Base-by-base conservation (phyloP, 768 basidiomycete species). In the Candolleomyces efflorescens region DNA sequence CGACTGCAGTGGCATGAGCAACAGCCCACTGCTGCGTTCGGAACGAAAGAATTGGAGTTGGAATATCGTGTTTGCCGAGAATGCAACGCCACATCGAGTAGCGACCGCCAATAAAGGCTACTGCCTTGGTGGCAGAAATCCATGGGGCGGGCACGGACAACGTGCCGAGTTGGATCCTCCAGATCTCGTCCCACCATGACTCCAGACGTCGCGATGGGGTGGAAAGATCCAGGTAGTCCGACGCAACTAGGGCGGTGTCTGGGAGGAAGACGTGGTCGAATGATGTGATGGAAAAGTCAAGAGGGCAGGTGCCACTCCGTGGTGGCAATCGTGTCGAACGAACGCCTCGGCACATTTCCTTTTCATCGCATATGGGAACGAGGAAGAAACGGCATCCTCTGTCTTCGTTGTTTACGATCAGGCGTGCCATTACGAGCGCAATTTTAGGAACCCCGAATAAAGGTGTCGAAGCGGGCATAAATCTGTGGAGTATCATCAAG, bases 21-120 rank as follows among this genome's bases (percentile, higher is more conserved):
- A 87, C 72, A 2, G 86, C 83, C 75, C 78, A 78, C 54, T 87
- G 83, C 60, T 87, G 86, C 0, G 86, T 87, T 23, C 84, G 77
- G 72, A 87, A 87, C 5, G 78, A 68, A 54, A 86, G 75, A 63
- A 87, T 85, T 0, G 83, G 83, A 2, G 78, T 69, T 17, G 76
- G 78, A 13, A 67, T 53, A 13, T 69, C 64, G 5, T 65, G 67
- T 60, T 78, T 77, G 5, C 81, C 82, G 18, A 75, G 71, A 38
- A 86, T 68, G 44, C 71, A 75, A 37, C 84, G 77, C 65, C 82
- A 80, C 70, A 80, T 74, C 12, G 82, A 83, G 60, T 86, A 86
- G 58, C 71, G 75, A n/a, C 80, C 81, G 1, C 76, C 78, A 52
- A 85, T 83, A 62, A 74, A 84, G 7, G 83, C 76, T n/a, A 75